Base-by-base conservation (phyloP, 2,329 filamentous ascomycete genomes). In the Xylogone sp. region DNA sequence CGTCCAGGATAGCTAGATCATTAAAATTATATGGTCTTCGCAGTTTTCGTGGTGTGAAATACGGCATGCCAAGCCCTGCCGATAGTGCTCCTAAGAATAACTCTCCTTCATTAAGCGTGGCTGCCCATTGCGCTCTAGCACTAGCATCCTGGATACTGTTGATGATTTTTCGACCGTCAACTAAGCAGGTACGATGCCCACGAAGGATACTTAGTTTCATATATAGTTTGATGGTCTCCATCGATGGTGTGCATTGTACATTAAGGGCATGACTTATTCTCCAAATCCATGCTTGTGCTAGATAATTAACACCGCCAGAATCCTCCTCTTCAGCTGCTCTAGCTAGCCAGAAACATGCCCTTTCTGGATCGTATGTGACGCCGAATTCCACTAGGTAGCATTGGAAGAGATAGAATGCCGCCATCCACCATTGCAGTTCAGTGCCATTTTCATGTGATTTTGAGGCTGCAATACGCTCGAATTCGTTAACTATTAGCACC, bases 281-380 rank as follows among this genome's bases (percentile, higher is more conserved):
- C 45, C 21, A 27, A 12, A 46, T 20, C 45, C 45, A 46, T 21
- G 45, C 45, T 12, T 46, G 45, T 19, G 45, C 45, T 13, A 46
- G 27, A 12, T 46, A 46, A 16, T 46, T 24, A 19, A 46, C 20
- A 16, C 7, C 18, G 3, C 45, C 45, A 21, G 20, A 18, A 24
- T 46, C 45, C 10, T 46, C 45, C 21, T 19, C 18, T 34, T 46
- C 19, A 5, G 45, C 20, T 10, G 21, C 21, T 46, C 27, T 8
- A 22, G 20, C 19, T 13, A 46, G 45, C 45, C 45, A 46, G 18
- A 24, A 19, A 27, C 45, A 46, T 21, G 45, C 45, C 12, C 27
- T 19, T 10, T 10, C n/a, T 7, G 27, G 18, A 19, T 46, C 22
- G 7, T 21, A 34, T 16, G 20, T 34, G 18, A 46, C 45, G 13